Conservation (phyloP, 2,329 filamentous ascomycete genomes). For the Coleophoma crateriformis region DNA sequence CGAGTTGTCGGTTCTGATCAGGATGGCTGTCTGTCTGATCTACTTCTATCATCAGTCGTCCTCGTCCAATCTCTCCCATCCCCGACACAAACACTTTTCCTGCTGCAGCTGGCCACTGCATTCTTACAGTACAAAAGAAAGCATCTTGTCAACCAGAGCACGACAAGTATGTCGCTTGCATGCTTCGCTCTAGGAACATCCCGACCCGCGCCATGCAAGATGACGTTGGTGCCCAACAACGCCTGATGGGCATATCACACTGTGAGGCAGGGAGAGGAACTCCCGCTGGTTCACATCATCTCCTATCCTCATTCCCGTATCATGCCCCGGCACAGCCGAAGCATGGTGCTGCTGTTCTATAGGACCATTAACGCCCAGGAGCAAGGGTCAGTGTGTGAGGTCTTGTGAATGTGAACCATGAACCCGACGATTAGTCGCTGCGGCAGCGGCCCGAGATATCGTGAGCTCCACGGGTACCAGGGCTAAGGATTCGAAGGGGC, state of each 20-base stretch:
- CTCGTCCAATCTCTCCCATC: too few relatives aligned
- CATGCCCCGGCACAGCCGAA: neutral
- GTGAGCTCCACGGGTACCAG: neutral
- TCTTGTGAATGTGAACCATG: too few relatives aligned
- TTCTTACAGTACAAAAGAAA: neutral
- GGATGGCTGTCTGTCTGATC: neutral
- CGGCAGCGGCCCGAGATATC: neutral
- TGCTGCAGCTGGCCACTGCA: neutral
- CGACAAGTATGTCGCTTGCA: neutral
- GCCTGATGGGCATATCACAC: neutral
- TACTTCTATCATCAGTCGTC: neutral
- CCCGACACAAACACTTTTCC: too few relatives aligned
- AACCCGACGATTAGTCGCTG: too few relatives aligned
- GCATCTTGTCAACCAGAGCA: neutral
- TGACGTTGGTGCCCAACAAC: neutral
- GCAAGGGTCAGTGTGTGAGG: too few relatives aligned
- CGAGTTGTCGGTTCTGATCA: too few relatives aligned
- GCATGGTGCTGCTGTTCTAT: neutral
- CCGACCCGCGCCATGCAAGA: neutral
- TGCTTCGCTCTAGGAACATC: neutral
- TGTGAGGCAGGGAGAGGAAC: neutral
- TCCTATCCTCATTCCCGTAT: neutral
- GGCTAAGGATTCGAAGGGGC: neutral
- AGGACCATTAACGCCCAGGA: too few relatives aligned
- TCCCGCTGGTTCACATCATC: neutral